Evolutionary conservation across 2,329 filamentous ascomycete genomes (phyloP).

Genomic region (Elsinoe batatas): DNA sequence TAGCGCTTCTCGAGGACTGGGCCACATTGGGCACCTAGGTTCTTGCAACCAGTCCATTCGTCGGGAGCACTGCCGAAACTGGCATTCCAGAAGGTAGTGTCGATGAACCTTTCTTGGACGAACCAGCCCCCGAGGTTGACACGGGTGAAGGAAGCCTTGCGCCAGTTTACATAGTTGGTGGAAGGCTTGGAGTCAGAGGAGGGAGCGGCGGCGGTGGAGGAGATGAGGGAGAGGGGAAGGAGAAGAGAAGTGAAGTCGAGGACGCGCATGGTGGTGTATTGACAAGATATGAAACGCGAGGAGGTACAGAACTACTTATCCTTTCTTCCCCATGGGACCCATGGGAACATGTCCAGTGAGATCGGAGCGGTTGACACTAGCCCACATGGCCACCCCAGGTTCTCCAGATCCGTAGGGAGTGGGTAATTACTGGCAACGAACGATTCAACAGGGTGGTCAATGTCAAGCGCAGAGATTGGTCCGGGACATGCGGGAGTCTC

Average conservation of each 20-base stretch:
- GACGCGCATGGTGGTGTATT: background rate
- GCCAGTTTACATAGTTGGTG: slow-evolving; percentile 6
- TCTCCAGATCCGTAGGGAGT: background rate
- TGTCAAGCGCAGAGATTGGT: background rate
- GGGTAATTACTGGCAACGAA: background rate
- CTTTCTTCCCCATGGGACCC: background rate
- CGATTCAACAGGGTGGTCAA: background rate
- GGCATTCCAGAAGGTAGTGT: slow-evolving; percentile 26
- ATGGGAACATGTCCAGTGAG: background rate
- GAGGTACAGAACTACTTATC: background rate
- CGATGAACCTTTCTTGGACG: slow-evolving; percentile 30
- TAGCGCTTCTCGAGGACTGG: slow-evolving; percentile 26
- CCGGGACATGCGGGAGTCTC: background rate
- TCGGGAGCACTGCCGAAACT: slow-evolving; percentile 24
- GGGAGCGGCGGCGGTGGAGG: background rate
- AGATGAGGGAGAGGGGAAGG: background rate
- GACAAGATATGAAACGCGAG: background rate
- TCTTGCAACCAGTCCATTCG: slow-evolving; percentile 32
- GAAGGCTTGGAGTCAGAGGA: background rate
- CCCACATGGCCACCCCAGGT: background rate
- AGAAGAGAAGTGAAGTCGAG: slow-evolving; percentile 4
- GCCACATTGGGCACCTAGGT: slow-evolving; percentile 18
- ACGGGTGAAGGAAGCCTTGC: slow-evolving; percentile 20
- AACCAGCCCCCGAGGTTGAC: slow-evolving; percentile 31
- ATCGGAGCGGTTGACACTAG: background rate